Evolutionary conservation across 495 filamentous ascomycete species (phyloP).

Genomic region (Talaromyces ruber): DNA sequence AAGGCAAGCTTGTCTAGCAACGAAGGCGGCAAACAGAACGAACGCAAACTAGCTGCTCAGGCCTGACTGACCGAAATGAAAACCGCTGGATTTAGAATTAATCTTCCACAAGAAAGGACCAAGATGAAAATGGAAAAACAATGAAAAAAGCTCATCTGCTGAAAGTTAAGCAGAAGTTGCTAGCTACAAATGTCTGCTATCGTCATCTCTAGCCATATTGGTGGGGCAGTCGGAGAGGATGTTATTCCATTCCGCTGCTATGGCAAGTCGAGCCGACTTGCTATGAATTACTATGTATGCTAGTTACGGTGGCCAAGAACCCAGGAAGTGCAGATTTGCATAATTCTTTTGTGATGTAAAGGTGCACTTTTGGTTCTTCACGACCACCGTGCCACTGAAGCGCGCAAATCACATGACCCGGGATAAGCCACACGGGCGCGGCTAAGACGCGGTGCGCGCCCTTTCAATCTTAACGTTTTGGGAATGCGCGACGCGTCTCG

Average conservation of each 20-base stretch:
- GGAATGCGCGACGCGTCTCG: constrained; percentile 3
- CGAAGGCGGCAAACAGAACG: neutral
- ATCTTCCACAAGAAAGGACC: neutral
- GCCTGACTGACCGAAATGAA: neutral
- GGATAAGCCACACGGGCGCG: neutral
- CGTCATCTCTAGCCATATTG: constrained; percentile 1
- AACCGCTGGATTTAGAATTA: neutral
- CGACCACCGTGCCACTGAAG: neutral
- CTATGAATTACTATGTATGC: neutral
- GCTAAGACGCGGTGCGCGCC: constrained; percentile 3
- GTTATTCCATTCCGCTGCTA: neutral
- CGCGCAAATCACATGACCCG: neutral
- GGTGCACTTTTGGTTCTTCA: neutral
- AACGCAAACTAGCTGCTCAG: neutral
- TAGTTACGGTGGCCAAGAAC: neutral
- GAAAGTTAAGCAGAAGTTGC: neutral
- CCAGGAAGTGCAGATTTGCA: neutral
- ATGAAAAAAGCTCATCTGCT: neutral
- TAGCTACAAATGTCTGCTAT: neutral
- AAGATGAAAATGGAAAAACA: neutral
- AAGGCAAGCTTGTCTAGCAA: neutral
- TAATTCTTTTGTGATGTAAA: neutral
- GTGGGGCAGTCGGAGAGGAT: neutral
- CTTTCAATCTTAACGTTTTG: neutral
- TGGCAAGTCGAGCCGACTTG: neutral